A percentile compares a stretch with the other conserved stretches of the same genome.
phyloP scores from a whole-genome alignment of 2,329 filamentous ascomycete species.

The Apiospora marii region DNA sequence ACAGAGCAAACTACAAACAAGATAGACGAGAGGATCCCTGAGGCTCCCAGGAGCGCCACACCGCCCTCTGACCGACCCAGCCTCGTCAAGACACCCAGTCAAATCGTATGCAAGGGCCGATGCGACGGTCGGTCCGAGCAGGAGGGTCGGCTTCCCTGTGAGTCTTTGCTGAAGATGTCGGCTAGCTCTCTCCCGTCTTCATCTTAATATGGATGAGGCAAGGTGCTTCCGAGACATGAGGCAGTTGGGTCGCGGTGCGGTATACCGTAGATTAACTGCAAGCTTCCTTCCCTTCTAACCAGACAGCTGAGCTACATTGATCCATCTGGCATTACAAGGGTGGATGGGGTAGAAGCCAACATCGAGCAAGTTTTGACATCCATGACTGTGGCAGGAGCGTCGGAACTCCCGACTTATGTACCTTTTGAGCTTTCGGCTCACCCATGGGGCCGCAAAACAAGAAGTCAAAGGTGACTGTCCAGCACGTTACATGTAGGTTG shows the following conservation, averaged over 20 bases:
- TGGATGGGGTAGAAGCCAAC: not conserved
- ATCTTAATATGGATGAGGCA: constrained; percentile 4
- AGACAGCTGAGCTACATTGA: not conserved
- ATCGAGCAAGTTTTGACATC: not conserved
- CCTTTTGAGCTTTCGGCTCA: not conserved
- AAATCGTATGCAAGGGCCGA: not conserved
- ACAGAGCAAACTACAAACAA: constrained; percentile 21
- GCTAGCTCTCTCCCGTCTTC: not conserved
- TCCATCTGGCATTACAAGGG: not conserved
- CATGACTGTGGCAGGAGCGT: not conserved
- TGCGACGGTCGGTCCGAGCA: not conserved
- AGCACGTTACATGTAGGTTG: not conserved
- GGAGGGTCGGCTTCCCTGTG: not conserved
- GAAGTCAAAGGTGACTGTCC: not conserved
- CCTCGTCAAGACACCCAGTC: not conserved
- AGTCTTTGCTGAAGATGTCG: not conserved
- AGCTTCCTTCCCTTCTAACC: not conserved
- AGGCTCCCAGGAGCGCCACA: constrained; percentile 1
- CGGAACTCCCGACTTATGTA: not conserved
- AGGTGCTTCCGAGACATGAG: constrained; percentile 20
- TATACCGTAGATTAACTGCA: not conserved
- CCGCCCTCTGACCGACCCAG: not conserved
- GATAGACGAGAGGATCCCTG: constrained; percentile 3
- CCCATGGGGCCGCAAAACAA: not conserved
- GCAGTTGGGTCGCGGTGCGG: not conserved